Base-by-base conservation (phyloP, 305 asterid species). In the Rubia balearica region DNA sequence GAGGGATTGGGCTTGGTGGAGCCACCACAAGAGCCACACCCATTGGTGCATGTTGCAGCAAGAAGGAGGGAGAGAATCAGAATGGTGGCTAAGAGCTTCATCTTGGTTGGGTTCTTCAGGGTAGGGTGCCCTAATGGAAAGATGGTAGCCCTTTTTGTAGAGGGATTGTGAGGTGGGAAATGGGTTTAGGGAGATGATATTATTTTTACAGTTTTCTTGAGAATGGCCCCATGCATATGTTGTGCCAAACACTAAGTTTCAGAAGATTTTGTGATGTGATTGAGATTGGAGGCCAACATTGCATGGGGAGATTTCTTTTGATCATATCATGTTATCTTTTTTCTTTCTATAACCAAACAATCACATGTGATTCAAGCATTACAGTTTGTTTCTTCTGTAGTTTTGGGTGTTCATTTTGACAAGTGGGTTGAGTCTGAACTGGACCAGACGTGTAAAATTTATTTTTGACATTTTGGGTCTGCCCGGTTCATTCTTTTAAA, bases 21-120 rank as follows among this genome's bases (percentile, higher is more conserved):
- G 27, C 71, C 78, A 5, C 40, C 68, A 41, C 95, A 87, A 2
- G 82, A 24, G 42, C 86, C 92, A 48, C 88, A 87, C 36, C 73
- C 94, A 60, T 55, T 40, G 74, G 85, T 65, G 67, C 77, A 67
- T 22, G 87, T 70, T 64, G 85, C 83, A 4, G 76, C 53, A n/a
- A 85, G 69, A 73, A 88, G 82, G 36, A 80, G 48, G 68, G 85
- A 82, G 71, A 79, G 73, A 73, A 78, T 68, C 66, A 81, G 45
- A 68, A 80, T 17, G 76, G 81, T 65, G 65, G 83, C 57, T 1
- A 78, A 61, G 48, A 41, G 22, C 55, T 61, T 61, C 60, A 53
- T 53, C 10, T 43, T 43, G 48, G 48, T 7, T 7, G 48, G 9
- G 9, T 43, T n/a, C 19, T n/a, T n/a, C 16, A 6, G 74, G 69